Evolutionary conservation across 1,284 basidiomycete species (phyloP).

Genomic region (Salmacisia buchloeana): DNA sequence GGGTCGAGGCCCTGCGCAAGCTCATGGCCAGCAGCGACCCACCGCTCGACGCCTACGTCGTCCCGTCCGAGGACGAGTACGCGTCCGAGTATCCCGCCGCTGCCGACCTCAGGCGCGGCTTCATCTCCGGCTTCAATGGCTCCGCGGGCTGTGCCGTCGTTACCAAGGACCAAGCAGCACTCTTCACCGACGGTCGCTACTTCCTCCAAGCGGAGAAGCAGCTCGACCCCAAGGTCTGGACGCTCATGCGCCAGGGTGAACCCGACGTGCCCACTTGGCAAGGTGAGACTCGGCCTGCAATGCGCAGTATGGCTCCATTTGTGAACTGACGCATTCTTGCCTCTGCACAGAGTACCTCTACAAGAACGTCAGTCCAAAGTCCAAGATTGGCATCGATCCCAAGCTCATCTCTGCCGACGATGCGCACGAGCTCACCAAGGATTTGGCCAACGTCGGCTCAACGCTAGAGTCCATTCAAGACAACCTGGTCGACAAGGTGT

Average conservation of each 20-base stretch:
- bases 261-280: slow-evolving; percentile 83
- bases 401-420: slow-evolving; percentile 46
- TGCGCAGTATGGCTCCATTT: background rate
- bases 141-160: slow-evolving; percentile 68
- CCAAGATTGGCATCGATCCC: slow-evolving; percentile 44
- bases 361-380: slow-evolving; percentile 24
- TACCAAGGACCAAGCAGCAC: slow-evolving; percentile 51
- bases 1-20: slow-evolving; percentile 32
- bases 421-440: slow-evolving; percentile 29
- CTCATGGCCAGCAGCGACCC: slow-evolving; percentile 29
- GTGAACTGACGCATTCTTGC: background rate
- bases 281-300: slow-evolving; percentile 34
- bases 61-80: slow-evolving; percentile 59
- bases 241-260: slow-evolving; percentile 74
- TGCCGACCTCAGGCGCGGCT: slow-evolving; percentile 71
- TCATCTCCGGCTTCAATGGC: slow-evolving; percentile 83
- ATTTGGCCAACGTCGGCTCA: slow-evolving; percentile 26
- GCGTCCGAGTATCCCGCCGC: slow-evolving; percentile 69
- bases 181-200: slow-evolving; percentile 91
- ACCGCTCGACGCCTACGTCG: slow-evolving; percentile 41
- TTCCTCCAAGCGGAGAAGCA: slow-evolving; percentile 86
- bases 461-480: slow-evolving; percentile 53
- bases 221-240: slow-evolving; percentile 78
- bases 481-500: slow-evolving; percentile 79
- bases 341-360: slow-evolving; percentile 29